Conservation (phyloP, 805 yeast species). For the Candida vaughaniae region DNA sequence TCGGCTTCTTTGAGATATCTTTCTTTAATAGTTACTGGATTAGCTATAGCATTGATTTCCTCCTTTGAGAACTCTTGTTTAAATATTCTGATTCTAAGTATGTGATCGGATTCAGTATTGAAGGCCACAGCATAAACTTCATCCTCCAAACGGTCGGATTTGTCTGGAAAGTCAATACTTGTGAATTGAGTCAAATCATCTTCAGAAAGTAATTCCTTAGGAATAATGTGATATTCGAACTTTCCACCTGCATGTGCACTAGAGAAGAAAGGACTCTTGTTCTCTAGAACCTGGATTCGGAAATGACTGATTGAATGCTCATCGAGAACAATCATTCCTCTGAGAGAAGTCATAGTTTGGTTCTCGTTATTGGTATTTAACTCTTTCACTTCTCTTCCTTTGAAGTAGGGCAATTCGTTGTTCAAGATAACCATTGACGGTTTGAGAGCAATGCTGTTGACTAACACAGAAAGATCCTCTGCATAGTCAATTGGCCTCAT, state of each 20-base stretch:
- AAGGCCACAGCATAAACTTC: constrained; percentile 33
- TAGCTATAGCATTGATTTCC: constrained; percentile 47
- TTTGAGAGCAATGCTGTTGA: constrained; percentile 6
- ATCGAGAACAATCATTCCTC: constrained; percentile 31
- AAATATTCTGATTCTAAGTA: constrained; percentile 52
- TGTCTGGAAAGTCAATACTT: constrained; percentile 6
- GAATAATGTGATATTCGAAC: constrained; percentile 36
- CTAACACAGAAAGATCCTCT: constrained; percentile 15
- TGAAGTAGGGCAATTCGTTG: constrained; percentile 34
- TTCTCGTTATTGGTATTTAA: constrained; percentile 18
- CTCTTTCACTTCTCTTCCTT: constrained; percentile 14
- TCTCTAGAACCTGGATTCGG: constrained; percentile 26
- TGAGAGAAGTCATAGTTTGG: constrained; percentile 21
- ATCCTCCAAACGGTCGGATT: constrained; percentile 20
- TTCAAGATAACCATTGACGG: constrained; percentile 32
- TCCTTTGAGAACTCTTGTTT: constrained; percentile 39
- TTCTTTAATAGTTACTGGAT: constrained; percentile 47
- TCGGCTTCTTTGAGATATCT: constrained; percentile 46
- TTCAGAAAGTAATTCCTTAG: constrained; percentile 20
- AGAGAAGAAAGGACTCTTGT: constrained; percentile 17
- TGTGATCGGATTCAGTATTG: constrained; percentile 22
- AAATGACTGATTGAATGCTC: constrained; percentile 26
- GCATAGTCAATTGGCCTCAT: constrained; percentile 40
- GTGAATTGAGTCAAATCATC: constrained; percentile 27
- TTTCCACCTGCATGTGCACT: constrained; percentile 20